Conservation (phyloP, 768 basidiomycete species). For the Termitomyces titanicus region DNA sequence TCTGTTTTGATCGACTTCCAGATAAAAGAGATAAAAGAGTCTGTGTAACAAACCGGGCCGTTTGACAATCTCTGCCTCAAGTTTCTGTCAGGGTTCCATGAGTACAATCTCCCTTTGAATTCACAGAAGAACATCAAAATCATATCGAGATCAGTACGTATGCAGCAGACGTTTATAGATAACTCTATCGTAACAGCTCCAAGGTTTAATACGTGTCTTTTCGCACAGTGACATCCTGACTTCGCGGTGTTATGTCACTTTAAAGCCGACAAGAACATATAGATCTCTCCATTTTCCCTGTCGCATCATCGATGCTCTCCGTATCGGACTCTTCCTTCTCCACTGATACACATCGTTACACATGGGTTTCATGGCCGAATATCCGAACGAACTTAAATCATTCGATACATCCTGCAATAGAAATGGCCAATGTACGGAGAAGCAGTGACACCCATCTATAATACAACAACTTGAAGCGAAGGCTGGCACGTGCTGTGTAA, state of each 20-base stretch:
- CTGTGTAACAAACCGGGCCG: neutral
- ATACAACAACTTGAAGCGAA: no score
- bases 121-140: neutral
- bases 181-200: neutral
- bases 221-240: neutral
- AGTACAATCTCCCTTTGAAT: neutral
- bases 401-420: no score
- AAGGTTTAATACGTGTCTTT: neutral
- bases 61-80: neutral
- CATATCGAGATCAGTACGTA: no score
- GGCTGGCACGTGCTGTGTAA: no score
- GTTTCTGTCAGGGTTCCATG: no score
- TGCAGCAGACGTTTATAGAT: no score
- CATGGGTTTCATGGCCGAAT: neutral
- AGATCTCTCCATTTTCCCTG: neutral
- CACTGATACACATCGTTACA: constrained; percentile 4
- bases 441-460: no score
- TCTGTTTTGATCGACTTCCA: no score
- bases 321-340: neutral
- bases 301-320: neutral
- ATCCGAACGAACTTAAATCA: no score
- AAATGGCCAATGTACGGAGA: no score
- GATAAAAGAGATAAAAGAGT: no score
- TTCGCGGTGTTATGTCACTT: neutral
- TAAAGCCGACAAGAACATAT: no score